These are phyloP conservation scores for Gynochthodes officinalis DNA, from an alignment of 257 asterid species.

Conservation along the genomic window DNA sequence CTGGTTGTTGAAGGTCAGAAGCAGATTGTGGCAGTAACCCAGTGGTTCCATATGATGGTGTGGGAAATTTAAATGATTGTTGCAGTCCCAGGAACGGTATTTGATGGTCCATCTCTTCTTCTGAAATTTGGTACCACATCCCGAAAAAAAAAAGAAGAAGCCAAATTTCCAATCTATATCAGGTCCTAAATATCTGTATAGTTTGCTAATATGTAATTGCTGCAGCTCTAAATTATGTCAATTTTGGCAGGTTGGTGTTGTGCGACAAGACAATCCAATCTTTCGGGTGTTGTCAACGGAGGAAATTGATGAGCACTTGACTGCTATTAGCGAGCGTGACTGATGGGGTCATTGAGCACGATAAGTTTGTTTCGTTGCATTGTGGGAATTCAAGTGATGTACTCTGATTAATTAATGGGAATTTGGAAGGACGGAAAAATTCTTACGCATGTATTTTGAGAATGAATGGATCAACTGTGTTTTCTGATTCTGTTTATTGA, in stretches of 20 bases:
- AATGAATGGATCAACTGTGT: slow-evolving; percentile 3
- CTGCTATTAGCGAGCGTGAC: slow-evolving; percentile 97
- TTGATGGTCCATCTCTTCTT: not conserved
- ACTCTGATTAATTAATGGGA: not conserved
- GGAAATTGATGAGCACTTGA: slow-evolving; percentile 91
- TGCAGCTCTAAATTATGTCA: slow-evolving; percentile 7
- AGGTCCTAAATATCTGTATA: not conserved
- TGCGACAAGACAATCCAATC: slow-evolving; percentile 63
- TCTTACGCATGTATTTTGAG: slow-evolving; percentile 2
- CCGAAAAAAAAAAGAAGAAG: not conserved
- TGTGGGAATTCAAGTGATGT: not conserved
- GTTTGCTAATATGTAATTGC: not conserved
- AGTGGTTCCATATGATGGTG: not conserved
- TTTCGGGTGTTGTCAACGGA: slow-evolving; percentile 82
- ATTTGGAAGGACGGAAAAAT: slow-evolving; percentile 1
- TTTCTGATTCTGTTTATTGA: not conserved
- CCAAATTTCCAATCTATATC: not conserved
- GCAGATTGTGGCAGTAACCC: not conserved
- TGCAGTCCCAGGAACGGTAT: not conserved
- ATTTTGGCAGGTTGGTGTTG: slow-evolving; percentile 78
- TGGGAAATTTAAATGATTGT: not conserved
- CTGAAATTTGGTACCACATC: not conserved
- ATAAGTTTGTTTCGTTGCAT: not conserved
- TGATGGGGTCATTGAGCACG: slow-evolving; percentile 21
- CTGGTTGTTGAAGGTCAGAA: not conserved